A percentile compares a stretch with the other conserved stretches of the same genome.
Conservation (phyloP, 805 yeast species). For the Saccharomycopsis sp. region DNA sequence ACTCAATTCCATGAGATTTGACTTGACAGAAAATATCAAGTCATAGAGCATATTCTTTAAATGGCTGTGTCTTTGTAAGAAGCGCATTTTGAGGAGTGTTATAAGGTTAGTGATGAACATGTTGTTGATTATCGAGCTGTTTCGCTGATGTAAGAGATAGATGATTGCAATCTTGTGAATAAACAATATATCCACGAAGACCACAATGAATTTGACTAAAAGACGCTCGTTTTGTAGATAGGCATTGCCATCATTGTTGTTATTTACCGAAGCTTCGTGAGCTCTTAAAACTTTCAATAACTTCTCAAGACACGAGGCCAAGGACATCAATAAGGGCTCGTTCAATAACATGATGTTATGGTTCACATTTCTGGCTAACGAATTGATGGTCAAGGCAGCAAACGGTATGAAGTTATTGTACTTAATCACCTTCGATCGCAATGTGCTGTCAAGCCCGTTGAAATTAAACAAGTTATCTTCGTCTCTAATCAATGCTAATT, state of each 20-base stretch:
- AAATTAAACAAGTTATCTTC: not conserved
- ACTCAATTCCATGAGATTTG: constrained; percentile 26
- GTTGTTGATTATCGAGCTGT: constrained; percentile 32
- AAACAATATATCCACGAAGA: constrained; percentile 48
- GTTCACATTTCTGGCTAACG: constrained; percentile 9
- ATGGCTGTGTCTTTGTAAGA: constrained; percentile 40
- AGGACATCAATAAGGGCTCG: constrained; percentile 36
- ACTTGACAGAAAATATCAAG: constrained; percentile 47
- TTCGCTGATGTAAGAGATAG: constrained; percentile 38
- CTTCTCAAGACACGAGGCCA: constrained; percentile 36
- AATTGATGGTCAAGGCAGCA: constrained; percentile 12
- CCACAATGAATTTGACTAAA: constrained; percentile 34
- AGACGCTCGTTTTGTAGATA: constrained; percentile 18
- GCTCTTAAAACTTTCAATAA: constrained; percentile 23
- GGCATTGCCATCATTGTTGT: not conserved
- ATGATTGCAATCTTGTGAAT: constrained; percentile 50
- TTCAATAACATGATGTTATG: not conserved
- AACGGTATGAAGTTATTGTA: constrained; percentile 19
- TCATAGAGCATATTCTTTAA: constrained; percentile 54
- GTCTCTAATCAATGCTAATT: constrained; percentile 6
- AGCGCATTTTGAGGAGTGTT: constrained; percentile 37
- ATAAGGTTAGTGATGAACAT: constrained; percentile 43
- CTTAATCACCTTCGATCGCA: constrained; percentile 1
- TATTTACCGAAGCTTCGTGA: not conserved
- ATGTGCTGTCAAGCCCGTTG: not conserved